A percentile compares a stretch with the other conserved stretches of the same genome.
These are phyloP conservation scores for Fragaria vesca DNA, from an alignment of 306 rosid species.

Conservation along the genomic window DNA sequence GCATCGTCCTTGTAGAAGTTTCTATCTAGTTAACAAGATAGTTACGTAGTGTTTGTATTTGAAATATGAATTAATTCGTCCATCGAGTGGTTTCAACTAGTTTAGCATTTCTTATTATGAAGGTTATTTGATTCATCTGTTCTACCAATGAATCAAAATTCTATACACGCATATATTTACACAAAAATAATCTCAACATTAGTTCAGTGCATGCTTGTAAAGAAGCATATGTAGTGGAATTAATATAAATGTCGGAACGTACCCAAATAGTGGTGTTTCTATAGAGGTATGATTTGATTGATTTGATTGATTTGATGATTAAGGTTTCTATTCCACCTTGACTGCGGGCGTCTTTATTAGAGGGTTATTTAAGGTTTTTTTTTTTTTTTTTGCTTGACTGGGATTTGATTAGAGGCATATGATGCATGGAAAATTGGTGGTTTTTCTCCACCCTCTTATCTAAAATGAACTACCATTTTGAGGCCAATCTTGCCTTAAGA, in stretches of 20 bases:
- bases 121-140: not conserved
- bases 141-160: not conserved
- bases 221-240: not conserved
- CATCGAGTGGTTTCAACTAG: not conserved
- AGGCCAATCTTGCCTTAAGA: not conserved
- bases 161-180: not conserved
- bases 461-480: not conserved
- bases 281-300: constrained; percentile 5
- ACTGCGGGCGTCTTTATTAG: not conserved
- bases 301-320: constrained; percentile 2
- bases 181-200: not conserved
- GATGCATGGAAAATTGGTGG: not conserved
- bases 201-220: not conserved
- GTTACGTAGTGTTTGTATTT: not conserved
- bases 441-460: not conserved
- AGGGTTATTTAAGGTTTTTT: not conserved
- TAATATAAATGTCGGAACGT: not conserved
- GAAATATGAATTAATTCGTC: not conserved
- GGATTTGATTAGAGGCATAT: not conserved
- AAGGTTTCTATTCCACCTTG: constrained; percentile 3
- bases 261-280: not conserved
- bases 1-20: not conserved
- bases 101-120: not conserved
- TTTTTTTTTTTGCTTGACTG: not conserved
- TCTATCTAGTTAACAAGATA: not conserved